Conservation (phyloP, 768 basidiomycete genomes). For the Leccinum subtestaceum region DNA sequence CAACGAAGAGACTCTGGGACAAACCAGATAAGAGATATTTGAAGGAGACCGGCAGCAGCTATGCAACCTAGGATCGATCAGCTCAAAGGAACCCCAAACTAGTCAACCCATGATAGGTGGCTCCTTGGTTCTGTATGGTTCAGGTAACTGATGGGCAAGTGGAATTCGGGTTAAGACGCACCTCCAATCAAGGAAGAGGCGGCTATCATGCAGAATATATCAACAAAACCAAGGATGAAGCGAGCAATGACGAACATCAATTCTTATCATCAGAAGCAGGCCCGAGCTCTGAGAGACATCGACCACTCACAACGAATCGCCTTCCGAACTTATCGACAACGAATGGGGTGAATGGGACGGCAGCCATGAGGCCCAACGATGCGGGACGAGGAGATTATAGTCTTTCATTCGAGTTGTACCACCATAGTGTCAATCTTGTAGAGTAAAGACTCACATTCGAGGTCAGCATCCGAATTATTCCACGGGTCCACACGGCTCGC, state of each 20-base stretch:
- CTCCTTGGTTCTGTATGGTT: background rate
- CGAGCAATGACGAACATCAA: background rate
- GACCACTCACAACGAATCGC: background rate
- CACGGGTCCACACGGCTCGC: no score
- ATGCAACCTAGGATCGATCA: background rate
- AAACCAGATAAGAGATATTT: background rate
- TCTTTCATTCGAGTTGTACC: background rate
- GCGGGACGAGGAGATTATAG: background rate
- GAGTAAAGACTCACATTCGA: background rate
- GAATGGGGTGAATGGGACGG: background rate
- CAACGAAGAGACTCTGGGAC: background rate
- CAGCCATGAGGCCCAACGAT: background rate
- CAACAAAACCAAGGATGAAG: background rate
- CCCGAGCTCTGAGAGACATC: background rate
- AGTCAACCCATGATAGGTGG: no score
- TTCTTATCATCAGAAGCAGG: background rate
- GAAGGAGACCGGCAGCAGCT: background rate
- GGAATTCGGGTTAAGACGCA: background rate
- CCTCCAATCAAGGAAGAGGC: background rate
- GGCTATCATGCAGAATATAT: background rate
- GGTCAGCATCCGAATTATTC: no score
- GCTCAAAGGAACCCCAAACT: background rate
- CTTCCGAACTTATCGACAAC: background rate
- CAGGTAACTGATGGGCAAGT: background rate
- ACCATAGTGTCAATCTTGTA: background rate